Base-by-base conservation (phyloP, 2,329 filamentous ascomycete species). In the Aureobasidium lini region DNA sequence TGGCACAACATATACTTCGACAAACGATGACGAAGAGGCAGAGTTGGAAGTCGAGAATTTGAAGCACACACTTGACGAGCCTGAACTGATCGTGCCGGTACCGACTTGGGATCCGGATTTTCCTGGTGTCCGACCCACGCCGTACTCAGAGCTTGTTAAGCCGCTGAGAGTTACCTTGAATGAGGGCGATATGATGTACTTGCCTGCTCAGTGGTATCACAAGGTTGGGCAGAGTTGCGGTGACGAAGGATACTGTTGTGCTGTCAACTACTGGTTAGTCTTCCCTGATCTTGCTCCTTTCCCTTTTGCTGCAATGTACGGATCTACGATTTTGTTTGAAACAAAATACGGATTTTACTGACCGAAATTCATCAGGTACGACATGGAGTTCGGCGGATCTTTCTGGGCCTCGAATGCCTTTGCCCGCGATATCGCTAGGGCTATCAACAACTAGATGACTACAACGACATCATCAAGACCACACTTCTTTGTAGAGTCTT, bases 191-290 rank as follows among this genome's bases (percentile, higher is more conserved):
- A 89, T 94, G 84, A 71, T 94, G 15, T 94, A 94, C 72, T 75
- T 94, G 32, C 89, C 89, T 6, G 85, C 87, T 6, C 82, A 92
- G 78, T 94, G 89, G 89, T 90, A 89, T 69, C 89, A 94, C 69
- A 91, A 93, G 69, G 89, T 94, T 4, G 84, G 82, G 6, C 89
- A 94, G 69, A 84, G 81, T 2, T 85, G 83, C 64, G 79, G 79
- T 0, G 75, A 82, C 0, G 87, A 91, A 63, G 86, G 85, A 0
- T 83, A 92, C 34, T 90, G 88, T 43, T 84, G 88, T 59, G 88
- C 89, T 1, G 84, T 91, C 39, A 94, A 94, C 67, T 93, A 93
- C 71, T 94, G 89, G 87, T 87, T 18, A 60, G 59, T 37, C n/a
- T 9, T 16, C n/a, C 16, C 18, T 36, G 18, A 13, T 36, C 1